phyloP scores from a whole-genome alignment of 176 grass and related monocot species.

The Echinochloa phyllopogon region DNA sequence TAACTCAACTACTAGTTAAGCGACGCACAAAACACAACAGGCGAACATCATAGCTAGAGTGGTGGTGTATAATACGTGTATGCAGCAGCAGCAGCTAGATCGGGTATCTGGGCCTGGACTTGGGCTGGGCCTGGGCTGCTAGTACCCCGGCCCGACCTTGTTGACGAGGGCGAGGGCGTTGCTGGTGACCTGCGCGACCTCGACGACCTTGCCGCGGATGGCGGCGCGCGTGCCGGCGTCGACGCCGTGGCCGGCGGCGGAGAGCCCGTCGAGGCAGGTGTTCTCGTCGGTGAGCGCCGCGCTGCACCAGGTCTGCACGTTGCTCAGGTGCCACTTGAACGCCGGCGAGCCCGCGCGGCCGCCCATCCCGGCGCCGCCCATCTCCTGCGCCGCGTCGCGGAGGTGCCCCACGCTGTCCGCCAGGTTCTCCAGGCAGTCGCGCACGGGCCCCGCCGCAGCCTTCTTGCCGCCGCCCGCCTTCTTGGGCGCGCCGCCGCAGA shows the following conservation, averaged over 20 bases:
- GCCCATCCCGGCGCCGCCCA: constrained; percentile 50
- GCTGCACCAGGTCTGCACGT: constrained; percentile 95
- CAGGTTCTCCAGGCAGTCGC: constrained; percentile 92
- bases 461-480: background rate
- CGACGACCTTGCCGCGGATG: constrained; percentile 78
- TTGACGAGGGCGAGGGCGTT: constrained; percentile 94
- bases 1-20: background rate
- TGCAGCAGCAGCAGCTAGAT: background rate
- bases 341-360: constrained; percentile 55
- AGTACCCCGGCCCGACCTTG: constrained; percentile 46
- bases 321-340: constrained; percentile 87
- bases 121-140: background rate
- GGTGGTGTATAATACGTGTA: too few relatives aligned
- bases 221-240: constrained; percentile 55
- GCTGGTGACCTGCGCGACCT: constrained; percentile 91
- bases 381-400: constrained; percentile 69
- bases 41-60: background rate
- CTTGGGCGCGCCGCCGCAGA: background rate
- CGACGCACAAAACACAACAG: background rate
- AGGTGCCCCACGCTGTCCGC: constrained; percentile 84
- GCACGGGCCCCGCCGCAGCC: constrained; percentile 41
- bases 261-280: constrained; percentile 85
- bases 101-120: too few relatives aligned
- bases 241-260: constrained; percentile 39
- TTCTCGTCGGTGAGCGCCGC: constrained; percentile 95